Percentiles rank a stretch among this genome's conserved stretches.
Evolutionary conservation across 2,329 filamentous ascomycete genomes (phyloP).

Genomic region (Cordyceps cicadae): DNA sequence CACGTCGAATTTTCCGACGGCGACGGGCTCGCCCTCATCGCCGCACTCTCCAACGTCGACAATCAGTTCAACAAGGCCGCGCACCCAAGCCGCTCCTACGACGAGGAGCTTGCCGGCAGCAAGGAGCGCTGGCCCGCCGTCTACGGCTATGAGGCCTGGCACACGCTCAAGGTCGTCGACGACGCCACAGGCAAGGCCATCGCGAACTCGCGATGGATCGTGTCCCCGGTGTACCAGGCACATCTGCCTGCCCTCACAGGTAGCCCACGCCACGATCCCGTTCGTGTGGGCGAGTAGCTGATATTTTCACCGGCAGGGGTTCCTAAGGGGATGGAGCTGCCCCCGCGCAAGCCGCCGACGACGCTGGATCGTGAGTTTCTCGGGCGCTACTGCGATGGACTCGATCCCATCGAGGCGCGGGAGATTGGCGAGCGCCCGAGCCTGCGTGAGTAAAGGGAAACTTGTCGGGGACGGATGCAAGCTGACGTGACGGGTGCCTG

Average conservation of each 20-base stretch:
- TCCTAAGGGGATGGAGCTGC: neutral
- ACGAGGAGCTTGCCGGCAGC: neutral
- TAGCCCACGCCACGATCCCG: neutral
- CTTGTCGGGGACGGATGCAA: too few relatives aligned
- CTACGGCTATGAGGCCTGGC: constrained; percentile 8
- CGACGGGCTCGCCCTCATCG: constrained; percentile 2
- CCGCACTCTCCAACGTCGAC: neutral
- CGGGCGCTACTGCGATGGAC: neutral
- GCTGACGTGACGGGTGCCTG: neutral
- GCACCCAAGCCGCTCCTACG: neutral
- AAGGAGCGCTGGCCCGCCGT: constrained; percentile 8
- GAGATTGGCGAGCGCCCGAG: neutral
- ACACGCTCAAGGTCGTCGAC: constrained; percentile 2
- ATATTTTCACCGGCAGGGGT: neutral
- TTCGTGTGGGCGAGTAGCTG: neutral
- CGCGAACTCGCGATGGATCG: neutral
- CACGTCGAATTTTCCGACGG: constrained; percentile 10
- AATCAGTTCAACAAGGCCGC: neutral
- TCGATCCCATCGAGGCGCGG: neutral
- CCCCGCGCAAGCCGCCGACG: constrained; percentile 3
- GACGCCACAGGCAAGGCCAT: constrained; percentile 1
- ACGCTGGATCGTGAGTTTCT: neutral
- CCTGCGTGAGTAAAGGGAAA: neutral
- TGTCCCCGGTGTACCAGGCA: neutral
- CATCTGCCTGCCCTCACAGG: neutral